These are phyloP conservation scores for Aspergillus wentii DNA, from an alignment of 495 filamentous ascomycete genomes.

Conservation along the genomic window DNA sequence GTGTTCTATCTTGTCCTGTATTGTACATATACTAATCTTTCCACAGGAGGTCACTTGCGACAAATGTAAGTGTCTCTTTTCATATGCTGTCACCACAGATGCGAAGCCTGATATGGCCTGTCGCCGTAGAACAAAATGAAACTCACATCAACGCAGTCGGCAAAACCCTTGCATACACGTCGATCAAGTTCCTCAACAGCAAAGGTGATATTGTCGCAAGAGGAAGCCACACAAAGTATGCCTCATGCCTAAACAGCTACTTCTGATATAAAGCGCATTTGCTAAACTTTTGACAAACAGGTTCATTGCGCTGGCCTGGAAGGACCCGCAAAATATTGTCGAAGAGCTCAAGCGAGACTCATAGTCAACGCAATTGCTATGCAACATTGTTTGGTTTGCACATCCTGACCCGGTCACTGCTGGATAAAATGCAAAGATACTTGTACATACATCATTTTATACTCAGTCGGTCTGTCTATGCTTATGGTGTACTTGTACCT, in stretches of 20 bases:
- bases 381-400: too few relatives aligned
- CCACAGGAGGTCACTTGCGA: slow-evolving; percentile 68
- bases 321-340: slow-evolving; percentile 54
- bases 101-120: too few relatives aligned
- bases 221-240: slow-evolving; percentile 94
- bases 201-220: slow-evolving; percentile 75
- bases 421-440: too few relatives aligned
- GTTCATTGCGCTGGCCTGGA: slow-evolving; percentile 55
- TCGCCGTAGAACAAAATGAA: too few relatives aligned
- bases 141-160: slow-evolving; percentile 71
- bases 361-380: not conserved
- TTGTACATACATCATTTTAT: too few relatives aligned
- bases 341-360: slow-evolving; percentile 27
- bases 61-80: slow-evolving; percentile 59
- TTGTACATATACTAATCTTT: slow-evolving; percentile 16
- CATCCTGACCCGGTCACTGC: not conserved
- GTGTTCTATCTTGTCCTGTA: slow-evolving; percentile 6
- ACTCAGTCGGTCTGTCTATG: too few relatives aligned
- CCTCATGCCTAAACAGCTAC: too few relatives aligned
- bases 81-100: too few relatives aligned
- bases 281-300: slow-evolving; percentile 23
- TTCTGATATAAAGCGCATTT: not conserved
- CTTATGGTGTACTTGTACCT: too few relatives aligned
- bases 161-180: slow-evolving; percentile 87
- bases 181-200: slow-evolving; percentile 70